These are phyloP conservation scores for Sarocladium brachiariae DNA, from an alignment of 2,329 filamentous ascomycete species.

Conservation along the genomic window DNA sequence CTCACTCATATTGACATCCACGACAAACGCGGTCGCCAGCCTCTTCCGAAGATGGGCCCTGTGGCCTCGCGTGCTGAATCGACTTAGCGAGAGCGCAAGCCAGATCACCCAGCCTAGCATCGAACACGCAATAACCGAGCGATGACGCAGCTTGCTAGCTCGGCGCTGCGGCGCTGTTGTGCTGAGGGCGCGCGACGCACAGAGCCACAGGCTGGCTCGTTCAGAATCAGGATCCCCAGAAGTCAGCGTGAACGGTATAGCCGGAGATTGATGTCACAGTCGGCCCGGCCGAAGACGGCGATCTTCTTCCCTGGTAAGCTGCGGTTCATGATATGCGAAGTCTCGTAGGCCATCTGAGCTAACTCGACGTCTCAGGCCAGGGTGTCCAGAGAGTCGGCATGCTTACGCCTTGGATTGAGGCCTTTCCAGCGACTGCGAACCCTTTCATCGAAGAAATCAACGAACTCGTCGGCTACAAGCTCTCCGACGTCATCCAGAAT, in stretches of 20 bases:
- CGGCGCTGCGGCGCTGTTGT: constrained; percentile 22
- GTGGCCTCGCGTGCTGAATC: not conserved
- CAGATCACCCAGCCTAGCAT: not conserved
- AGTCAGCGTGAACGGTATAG: not conserved
- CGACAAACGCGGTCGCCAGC: not conserved
- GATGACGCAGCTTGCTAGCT: constrained; percentile 19
- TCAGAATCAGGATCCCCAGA: not conserved
- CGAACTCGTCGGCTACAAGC: constrained; percentile 61
- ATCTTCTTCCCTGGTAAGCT: constrained; percentile 52
- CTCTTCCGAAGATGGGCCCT: constrained; percentile 5
- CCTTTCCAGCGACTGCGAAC: constrained; percentile 71
- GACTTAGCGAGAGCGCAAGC: not conserved
- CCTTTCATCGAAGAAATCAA: constrained; percentile 85
- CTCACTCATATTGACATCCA: not conserved
- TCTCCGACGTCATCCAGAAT: constrained; percentile 71
- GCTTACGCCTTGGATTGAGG: constrained; percentile 77
- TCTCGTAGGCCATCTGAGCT: constrained; percentile 5
- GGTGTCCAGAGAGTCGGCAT: constrained; percentile 87
- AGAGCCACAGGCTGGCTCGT: not conserved
- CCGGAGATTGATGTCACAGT: constrained; percentile 24
- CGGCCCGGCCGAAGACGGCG: constrained; percentile 41
- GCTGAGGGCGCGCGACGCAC: constrained; percentile 13
- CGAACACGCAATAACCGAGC: not conserved
- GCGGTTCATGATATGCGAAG: not conserved
- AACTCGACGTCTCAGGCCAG: constrained; percentile 53